Evolutionary conservation across 2,329 filamentous ascomycete genomes (phyloP), one percentile per base, ranked within the genome.

Genomic region (Didymella keratinophila): DNA sequence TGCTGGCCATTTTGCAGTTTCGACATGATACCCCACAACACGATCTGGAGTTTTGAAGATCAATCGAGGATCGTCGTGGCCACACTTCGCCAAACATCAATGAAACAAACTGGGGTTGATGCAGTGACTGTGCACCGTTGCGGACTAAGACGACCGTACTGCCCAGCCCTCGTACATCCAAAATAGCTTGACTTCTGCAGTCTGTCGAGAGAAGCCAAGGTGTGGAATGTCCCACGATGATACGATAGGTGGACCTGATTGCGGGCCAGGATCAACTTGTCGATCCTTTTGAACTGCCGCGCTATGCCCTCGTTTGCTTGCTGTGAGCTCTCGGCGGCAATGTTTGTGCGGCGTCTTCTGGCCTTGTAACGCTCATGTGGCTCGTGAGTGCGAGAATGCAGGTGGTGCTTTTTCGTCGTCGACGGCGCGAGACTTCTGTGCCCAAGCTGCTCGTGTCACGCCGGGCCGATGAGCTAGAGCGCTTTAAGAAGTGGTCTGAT

Each of bases 401-500:
- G 44, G 56, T 53, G 32, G 39, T 50, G 45, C 49, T 54, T 54
- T 58, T 50, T 46, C 50, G 50, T 50, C n/a, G 36, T 53, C 39
- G 50, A 54, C 50, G 50, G 46, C 45, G 56, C 50, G 41, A 50
- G 50, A 46, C 45, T 54, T 45, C 32, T 54, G 46, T 46, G 50
- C 50, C 50, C 52, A 28, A 55, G 51, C 47, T 48, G 56, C 47
- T 53, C 52, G 56, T 60, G 52, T 60, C 56, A 60, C 56, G 36
- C 56, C 56, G 71, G 71, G 67, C 70, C 71, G 70, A 62, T 45
- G 53, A 11, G 66, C 70, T 72, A 73, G 64, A 39, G 25, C 64
- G 20, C 9, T 30, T 65, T 47, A 11, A 61, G 64, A 43, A 58
- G 43, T 58, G 52, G 62, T 49, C 58, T 54, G 52, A 49, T 27